Evolutionary conservation across 2,329 filamentous ascomycete species (phyloP).

Genomic region (Orbilia javanica): DNA sequence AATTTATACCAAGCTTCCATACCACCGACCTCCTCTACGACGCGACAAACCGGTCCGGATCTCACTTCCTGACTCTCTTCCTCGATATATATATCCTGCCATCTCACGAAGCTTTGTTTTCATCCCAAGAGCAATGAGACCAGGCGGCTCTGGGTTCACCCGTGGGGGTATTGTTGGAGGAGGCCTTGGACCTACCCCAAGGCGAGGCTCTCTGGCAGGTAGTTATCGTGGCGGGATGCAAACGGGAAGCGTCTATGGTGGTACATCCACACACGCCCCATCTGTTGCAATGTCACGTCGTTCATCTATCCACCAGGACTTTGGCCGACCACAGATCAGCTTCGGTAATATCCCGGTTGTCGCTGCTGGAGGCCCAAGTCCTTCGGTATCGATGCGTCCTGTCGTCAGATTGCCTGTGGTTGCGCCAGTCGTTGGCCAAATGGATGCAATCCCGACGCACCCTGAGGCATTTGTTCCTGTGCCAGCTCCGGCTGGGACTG

Average conservation of each 20-base stretch:
- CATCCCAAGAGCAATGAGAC: conserved; percentile 91
- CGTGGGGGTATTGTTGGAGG: conserved; percentile 72
- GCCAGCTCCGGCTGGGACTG: not conserved
- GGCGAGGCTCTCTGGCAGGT: conserved; percentile 51
- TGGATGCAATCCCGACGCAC: conserved; percentile 20
- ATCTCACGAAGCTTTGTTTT: conserved; percentile 95
- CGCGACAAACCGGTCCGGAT: conserved; percentile 97
- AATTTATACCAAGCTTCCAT: conserved; percentile 92
- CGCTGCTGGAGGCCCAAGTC: conserved; percentile 39
- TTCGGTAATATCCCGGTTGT: conserved; percentile 58
- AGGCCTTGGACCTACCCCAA: conserved; percentile 73
- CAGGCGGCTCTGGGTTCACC: conserved; percentile 65
- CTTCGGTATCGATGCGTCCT: conserved; percentile 58
- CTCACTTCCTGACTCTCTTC: conserved; percentile 82
- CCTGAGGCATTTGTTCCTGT: conserved; percentile 29
- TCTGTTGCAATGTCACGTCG: conserved; percentile 62
- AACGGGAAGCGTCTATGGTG: conserved; percentile 81
- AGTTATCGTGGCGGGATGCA: conserved; percentile 64
- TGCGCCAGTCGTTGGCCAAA: conserved; percentile 59
- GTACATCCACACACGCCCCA: conserved; percentile 61
- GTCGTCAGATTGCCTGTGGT: conserved; percentile 64
- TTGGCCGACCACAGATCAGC: conserved; percentile 53
- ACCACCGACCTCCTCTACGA: conserved; percentile 91
- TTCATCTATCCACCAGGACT: conserved; percentile 61
- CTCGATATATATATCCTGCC: conserved; percentile 91